phyloP scores from a whole-genome alignment of 148 eudicot genomes.

The Camellia japonica region DNA sequence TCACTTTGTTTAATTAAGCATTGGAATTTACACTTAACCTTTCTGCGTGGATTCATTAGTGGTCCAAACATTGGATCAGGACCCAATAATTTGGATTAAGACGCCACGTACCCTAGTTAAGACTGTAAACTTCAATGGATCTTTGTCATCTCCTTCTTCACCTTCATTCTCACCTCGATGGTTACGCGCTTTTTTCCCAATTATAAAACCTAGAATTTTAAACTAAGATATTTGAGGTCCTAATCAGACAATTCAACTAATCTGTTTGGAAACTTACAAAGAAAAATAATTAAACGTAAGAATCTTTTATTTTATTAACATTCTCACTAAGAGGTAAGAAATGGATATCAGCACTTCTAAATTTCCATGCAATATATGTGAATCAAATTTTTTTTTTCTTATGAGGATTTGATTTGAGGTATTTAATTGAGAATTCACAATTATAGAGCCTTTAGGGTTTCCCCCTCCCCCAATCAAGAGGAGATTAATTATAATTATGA shows the following conservation, averaged over 20 bases:
- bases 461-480: too few relatives aligned
- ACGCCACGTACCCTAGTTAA: background rate
- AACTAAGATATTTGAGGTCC: too few relatives aligned
- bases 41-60: background rate
- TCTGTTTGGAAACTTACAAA: too few relatives aligned
- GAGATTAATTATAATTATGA: too few relatives aligned
- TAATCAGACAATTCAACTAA: too few relatives aligned
- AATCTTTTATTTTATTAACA: too few relatives aligned
- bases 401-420: background rate
- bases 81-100: slow-evolving; percentile 9
- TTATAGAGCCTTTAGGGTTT: background rate
- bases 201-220: too few relatives aligned
- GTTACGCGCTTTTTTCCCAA: too few relatives aligned
- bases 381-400: background rate
- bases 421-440: background rate
- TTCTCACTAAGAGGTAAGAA: too few relatives aligned
- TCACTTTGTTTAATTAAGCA: background rate
- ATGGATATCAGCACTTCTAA: too few relatives aligned
- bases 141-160: background rate
- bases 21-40: slow-evolving; percentile 9
- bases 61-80: slow-evolving; percentile 7
- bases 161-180: background rate
- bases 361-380: background rate
- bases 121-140: slow-evolving; percentile 17
- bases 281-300: too few relatives aligned